Conservation (phyloP, 139 green algal genomes). For the Chlorella vulgaris region DNA sequence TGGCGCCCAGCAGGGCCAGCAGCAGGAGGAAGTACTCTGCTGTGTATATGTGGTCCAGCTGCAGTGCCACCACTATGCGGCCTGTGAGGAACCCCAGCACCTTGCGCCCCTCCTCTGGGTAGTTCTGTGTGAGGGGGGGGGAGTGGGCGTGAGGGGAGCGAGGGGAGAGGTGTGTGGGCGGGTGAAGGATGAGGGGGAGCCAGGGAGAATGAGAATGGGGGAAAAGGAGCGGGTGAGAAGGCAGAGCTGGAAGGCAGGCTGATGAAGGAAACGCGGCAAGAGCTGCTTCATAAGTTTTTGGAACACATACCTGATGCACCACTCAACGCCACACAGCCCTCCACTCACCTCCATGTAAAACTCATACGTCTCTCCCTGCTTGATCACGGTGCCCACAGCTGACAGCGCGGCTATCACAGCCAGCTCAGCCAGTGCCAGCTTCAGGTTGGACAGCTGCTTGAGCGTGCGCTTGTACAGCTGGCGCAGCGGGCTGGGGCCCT, state of each 20-base stretch:
- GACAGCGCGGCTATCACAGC: constrained; percentile 81
- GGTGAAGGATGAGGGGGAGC: neutral
- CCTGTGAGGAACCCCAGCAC: constrained; percentile 86
- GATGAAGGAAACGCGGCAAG: no score
- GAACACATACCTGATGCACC: no score
- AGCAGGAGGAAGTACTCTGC: constrained; percentile 88
- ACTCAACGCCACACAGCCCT: neutral
- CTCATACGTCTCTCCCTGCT: constrained; percentile 83
- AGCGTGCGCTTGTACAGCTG: constrained; percentile 43
- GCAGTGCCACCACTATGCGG: constrained; percentile 66
- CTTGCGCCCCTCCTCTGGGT: constrained; percentile 55
- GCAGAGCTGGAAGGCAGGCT: no score
- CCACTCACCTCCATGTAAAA: constrained; percentile 77
- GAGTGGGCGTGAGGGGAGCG: constrained; percentile 34
- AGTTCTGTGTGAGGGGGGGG: constrained; percentile 30
- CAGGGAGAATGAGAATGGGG: no score
- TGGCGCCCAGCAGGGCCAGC: constrained; percentile 83
- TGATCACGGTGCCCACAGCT: constrained; percentile 90
- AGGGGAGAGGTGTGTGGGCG: neutral
- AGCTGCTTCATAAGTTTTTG: no score
- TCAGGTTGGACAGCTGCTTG: constrained; percentile 82
- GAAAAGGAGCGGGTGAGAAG: no score
- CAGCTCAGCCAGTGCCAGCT: constrained; percentile 89
- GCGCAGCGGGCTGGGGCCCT: constrained; percentile 2
- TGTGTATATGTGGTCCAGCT: constrained; percentile 91